Conservation (phyloP, 139 green algal genomes). For the Chlorella ohadii region DNA sequence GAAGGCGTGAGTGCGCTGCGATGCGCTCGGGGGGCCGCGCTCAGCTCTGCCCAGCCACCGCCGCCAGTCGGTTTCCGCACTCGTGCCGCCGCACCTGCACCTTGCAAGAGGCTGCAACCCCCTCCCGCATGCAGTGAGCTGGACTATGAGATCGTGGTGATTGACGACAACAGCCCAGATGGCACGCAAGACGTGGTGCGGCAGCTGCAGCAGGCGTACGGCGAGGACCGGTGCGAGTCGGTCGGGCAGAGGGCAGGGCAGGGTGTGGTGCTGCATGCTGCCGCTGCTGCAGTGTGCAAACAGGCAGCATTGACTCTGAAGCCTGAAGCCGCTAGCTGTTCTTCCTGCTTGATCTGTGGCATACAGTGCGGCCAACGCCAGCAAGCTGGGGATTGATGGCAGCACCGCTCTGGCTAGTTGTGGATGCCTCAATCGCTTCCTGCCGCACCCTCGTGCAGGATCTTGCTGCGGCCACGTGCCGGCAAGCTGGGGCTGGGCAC, state of each 20-base stretch:
- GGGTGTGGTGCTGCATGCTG: too few relatives aligned
- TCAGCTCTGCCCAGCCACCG: neutral
- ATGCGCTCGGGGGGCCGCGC: too few relatives aligned
- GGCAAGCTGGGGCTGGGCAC: slow-evolving; percentile 89
- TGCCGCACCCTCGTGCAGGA: slow-evolving; percentile 33
- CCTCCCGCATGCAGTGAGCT: slow-evolving; percentile 47
- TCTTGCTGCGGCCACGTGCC: slow-evolving; percentile 62
- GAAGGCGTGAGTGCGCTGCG: slow-evolving; percentile 24
- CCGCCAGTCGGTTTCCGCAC: neutral
- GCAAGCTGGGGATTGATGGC: too few relatives aligned
- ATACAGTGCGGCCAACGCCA: too few relatives aligned
- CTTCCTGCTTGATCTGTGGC: too few relatives aligned
- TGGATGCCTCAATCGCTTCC: neutral
- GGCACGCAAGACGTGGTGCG: slow-evolving; percentile 85
- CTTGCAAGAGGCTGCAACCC: too few relatives aligned
- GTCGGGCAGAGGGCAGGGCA: too few relatives aligned
- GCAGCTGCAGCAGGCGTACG: slow-evolving; percentile 70
- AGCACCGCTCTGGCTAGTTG: too few relatives aligned
- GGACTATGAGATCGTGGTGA: slow-evolving; percentile 90
- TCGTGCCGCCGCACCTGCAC: neutral
- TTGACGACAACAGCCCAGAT: slow-evolving; percentile 96
- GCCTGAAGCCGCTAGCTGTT: too few relatives aligned
- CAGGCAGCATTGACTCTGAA: too few relatives aligned
- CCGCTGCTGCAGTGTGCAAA: too few relatives aligned
- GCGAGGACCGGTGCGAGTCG: slow-evolving; percentile 68